These are phyloP conservation scores for Circinella umbellata DNA, from an alignment of 371 early-diverging fungal genomes.

Conservation along the genomic window DNA sequence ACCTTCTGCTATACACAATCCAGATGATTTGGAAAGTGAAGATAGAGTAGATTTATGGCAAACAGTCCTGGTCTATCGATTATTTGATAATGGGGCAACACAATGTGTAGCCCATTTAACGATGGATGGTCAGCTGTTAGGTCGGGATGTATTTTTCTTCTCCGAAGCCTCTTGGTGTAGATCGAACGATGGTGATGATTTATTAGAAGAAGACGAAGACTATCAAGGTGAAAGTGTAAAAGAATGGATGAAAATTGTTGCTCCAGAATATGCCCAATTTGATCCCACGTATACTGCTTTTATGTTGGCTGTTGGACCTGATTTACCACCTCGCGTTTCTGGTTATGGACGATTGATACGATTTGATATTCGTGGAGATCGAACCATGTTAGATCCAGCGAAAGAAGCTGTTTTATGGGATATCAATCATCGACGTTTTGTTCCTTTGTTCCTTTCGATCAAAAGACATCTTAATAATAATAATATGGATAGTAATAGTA, in stretches of 20 bases:
- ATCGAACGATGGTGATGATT: slow-evolving; percentile 25
- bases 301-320: slow-evolving; percentile 37
- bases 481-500: too few species aligned
- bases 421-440: slow-evolving; percentile 13
- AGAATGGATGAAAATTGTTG: slow-evolving; percentile 35
- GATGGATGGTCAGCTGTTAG: slow-evolving; percentile 31
- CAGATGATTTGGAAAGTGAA: slow-evolving; percentile 27
- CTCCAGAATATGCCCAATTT: slow-evolving; percentile 27
- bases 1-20: slow-evolving; percentile 11
- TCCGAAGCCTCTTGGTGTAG: slow-evolving; percentile 33
- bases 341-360: slow-evolving; percentile 33
- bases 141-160: slow-evolving; percentile 43
- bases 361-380: slow-evolving; percentile 36
- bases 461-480: not conserved
- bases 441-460: slow-evolving; percentile 6
- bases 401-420: slow-evolving; percentile 25
- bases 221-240: slow-evolving; percentile 12
- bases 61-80: slow-evolving; percentile 35
- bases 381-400: slow-evolving; percentile 32
- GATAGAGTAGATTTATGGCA: slow-evolving; percentile 40
- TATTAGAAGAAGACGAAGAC: not conserved
- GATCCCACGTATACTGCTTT: slow-evolving; percentile 28
- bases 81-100: slow-evolving; percentile 36
- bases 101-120: slow-evolving; percentile 36
- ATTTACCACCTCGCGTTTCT: slow-evolving; percentile 20